Percentiles rank a stretch among this genome's conserved stretches.
phyloP scores from a whole-genome alignment of 2,329 filamentous ascomycete genomes.

The Monosporascus sp. region DNA sequence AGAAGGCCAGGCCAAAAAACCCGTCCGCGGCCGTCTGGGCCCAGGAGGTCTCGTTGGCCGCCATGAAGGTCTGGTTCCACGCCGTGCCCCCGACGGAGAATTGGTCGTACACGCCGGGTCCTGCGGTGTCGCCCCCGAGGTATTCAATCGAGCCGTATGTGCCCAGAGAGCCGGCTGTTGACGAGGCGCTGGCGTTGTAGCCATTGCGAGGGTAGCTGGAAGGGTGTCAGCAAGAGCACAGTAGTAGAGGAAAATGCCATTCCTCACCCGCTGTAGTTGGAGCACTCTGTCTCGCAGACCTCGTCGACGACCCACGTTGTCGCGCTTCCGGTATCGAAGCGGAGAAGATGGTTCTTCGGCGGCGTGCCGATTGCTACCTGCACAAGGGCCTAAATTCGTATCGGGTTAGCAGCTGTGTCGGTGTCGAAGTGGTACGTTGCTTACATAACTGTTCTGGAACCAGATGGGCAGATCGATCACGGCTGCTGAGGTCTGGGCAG shows the following conservation, averaged over 20 bases:
- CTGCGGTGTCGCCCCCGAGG: constrained; percentile 23
- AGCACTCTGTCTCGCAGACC: constrained; percentile 20
- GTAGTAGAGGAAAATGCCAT: background rate
- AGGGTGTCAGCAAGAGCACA: background rate
- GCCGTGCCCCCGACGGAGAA: constrained; percentile 13
- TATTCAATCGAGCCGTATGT: constrained; percentile 20
- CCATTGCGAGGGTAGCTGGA: constrained; percentile 20
- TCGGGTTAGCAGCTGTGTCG: background rate
- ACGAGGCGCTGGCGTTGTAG: constrained; percentile 22
- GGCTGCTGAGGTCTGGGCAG: constrained; percentile 2
- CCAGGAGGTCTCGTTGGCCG: constrained; percentile 25
- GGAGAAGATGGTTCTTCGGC: constrained; percentile 17
- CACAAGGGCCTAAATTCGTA: constrained; percentile 3
- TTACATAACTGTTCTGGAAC: constrained; percentile 8
- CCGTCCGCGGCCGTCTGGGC: constrained; percentile 24
- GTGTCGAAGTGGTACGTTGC: background rate
- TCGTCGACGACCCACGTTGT: constrained; percentile 28
- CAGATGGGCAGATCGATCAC: constrained; percentile 8
- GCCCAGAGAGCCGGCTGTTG: constrained; percentile 17
- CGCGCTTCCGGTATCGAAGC: constrained; percentile 31
- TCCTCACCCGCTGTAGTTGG: constrained; percentile 17
- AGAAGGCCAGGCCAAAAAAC: constrained; percentile 30
- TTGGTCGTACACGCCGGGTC: constrained; percentile 20
- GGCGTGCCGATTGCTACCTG: constrained; percentile 24
- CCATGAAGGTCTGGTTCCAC: constrained; percentile 26